phyloP scores from a whole-genome alignment of 495 filamentous ascomycete species.

The Neurospora intermedia region DNA sequence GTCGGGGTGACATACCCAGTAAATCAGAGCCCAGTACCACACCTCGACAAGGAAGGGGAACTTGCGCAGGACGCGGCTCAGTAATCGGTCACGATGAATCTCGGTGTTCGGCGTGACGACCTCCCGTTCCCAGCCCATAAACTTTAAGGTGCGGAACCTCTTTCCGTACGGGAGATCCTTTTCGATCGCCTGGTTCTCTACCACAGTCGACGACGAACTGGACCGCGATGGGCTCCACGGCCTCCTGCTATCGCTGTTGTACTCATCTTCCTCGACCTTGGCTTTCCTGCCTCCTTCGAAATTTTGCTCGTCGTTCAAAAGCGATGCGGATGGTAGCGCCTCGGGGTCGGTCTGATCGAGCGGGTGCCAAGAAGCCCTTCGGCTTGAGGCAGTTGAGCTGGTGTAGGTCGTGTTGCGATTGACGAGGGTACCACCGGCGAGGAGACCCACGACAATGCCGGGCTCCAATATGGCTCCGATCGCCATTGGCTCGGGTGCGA shows the following conservation, averaged over 20 bases:
- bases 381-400: not conserved
- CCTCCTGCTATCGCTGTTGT: not conserved
- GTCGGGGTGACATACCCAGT: constrained; percentile 47
- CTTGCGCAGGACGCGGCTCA: constrained; percentile 46
- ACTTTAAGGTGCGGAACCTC: constrained; percentile 11
- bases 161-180: constrained; percentile 9
- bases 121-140: constrained; percentile 15
- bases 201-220: not conserved
- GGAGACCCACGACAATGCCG: constrained; percentile 21
- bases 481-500: constrained; percentile 10
- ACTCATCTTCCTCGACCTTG: constrained; percentile 1
- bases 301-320: not conserved
- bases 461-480: constrained; percentile 26
- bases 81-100: constrained; percentile 17
- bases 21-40: constrained; percentile 71
- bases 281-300: constrained; percentile 11
- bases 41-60: constrained; percentile 71
- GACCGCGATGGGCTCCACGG: not conserved
- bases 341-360: constrained; percentile 7
- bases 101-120: constrained; percentile 21
- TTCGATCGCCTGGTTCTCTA: constrained; percentile 6
- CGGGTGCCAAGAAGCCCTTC: not conserved
- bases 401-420: constrained; percentile 18
- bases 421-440: constrained; percentile 22
- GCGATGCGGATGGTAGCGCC: constrained; percentile 3